These are phyloP conservation scores for Agaricus bisporus DNA, from an alignment of 768 basidiomycete genomes.

Conservation along the genomic window DNA sequence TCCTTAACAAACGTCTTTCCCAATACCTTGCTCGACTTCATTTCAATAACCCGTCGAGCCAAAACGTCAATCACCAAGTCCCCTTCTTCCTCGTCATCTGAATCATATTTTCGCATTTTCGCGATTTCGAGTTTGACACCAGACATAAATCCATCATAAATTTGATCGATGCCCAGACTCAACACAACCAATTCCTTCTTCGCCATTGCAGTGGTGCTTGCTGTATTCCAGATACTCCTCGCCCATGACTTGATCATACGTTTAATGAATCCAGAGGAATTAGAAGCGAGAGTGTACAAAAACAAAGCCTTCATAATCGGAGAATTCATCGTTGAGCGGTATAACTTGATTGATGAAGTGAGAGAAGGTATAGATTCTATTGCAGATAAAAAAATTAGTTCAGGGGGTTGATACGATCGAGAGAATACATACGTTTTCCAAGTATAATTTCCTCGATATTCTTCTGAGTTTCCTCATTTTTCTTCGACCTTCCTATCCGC, in stretches of 20 bases:
- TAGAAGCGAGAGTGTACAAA: background rate
- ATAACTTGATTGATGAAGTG: background rate
- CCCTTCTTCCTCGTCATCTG: no score
- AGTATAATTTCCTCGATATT: constrained; percentile 12
- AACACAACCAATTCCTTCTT: background rate
- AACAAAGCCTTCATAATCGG: constrained; percentile 3
- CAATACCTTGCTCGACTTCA: constrained; percentile 47
- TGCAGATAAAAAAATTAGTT: background rate
- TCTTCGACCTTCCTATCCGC: constrained; percentile 14
- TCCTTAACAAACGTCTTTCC: constrained; percentile 44
- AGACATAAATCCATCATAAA: constrained; percentile 16
- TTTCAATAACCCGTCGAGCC: constrained; percentile 42
- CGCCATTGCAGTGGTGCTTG: background rate
- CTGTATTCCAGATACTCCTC: constrained; percentile 26
- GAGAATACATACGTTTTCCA: constrained; percentile 18
- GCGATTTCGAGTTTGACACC: no score
- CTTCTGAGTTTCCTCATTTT: constrained; percentile 8
- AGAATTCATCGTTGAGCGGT: background rate
- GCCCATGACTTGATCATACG: constrained; percentile 32
- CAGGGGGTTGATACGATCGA: background rate
- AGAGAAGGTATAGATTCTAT: background rate
- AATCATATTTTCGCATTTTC: no score
- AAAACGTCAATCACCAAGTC: constrained; percentile 29
- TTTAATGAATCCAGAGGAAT: constrained; percentile 47
- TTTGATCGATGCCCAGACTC: constrained; percentile 46